phyloP scores from a whole-genome alignment of 2,329 filamentous ascomycete species.

The Cordyceps fumosorosea region DNA sequence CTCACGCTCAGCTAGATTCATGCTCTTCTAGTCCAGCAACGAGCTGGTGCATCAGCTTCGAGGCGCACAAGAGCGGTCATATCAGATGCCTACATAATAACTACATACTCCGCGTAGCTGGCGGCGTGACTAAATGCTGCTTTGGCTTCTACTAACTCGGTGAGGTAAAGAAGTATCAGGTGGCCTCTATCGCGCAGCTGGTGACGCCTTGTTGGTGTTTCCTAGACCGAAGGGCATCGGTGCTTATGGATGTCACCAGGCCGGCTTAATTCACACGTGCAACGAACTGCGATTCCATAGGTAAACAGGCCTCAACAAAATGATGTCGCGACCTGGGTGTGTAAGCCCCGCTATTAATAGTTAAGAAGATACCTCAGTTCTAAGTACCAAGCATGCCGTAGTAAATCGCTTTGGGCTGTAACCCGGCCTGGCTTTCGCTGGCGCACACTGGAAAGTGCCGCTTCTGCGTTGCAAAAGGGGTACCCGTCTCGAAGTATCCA shows the following conservation, averaged over 20 bases:
- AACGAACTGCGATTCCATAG: conserved; percentile 1
- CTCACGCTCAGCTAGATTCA: too few relatives aligned
- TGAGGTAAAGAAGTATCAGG: too few relatives aligned
- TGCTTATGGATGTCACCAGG: neutral
- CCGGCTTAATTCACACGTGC: conserved; percentile 3
- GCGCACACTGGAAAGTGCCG: too few relatives aligned
- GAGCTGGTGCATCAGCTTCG: too few relatives aligned
- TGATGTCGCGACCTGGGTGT: neutral
- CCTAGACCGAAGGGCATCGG: neutral
- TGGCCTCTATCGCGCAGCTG: too few relatives aligned
- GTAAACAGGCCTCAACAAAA: neutral
- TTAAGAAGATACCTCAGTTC: neutral
- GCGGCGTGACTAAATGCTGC: too few relatives aligned
- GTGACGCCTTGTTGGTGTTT: too few relatives aligned
- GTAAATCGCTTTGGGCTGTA: too few relatives aligned
- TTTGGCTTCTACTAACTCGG: too few relatives aligned
- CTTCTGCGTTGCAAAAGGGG: neutral
- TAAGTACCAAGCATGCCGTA: too few relatives aligned
- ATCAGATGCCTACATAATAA: neutral
- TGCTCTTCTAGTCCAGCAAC: too few relatives aligned
- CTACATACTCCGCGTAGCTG: neutral
- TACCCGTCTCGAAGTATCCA: neutral
- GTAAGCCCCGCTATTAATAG: neutral
- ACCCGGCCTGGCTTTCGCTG: too few relatives aligned
- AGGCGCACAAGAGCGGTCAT: neutral